A percentile compares a stretch with the other conserved stretches of the same genome.
These are phyloP conservation scores for Trichoderma citrinoviride DNA, from an alignment of 2,329 filamentous ascomycete genomes.

Conservation along the genomic window DNA sequence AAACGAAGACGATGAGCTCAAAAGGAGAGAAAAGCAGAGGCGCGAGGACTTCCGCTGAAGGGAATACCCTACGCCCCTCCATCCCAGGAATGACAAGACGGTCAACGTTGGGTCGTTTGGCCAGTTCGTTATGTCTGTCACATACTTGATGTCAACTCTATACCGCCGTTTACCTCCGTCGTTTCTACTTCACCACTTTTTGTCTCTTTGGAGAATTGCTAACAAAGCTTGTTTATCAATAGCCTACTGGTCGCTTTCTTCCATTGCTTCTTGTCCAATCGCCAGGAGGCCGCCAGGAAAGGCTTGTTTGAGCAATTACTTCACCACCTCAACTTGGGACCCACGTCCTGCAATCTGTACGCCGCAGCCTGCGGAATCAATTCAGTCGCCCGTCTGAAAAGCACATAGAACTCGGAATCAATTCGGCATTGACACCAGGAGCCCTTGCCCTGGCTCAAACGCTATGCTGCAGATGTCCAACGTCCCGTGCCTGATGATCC, in stretches of 20 bases:
- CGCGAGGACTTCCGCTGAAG: too few relatives aligned
- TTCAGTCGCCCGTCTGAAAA: neutral
- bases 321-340: too few relatives aligned
- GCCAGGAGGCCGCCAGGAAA: neutral
- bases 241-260: neutral
- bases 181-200: neutral
- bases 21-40: neutral
- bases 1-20: neutral
- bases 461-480: slow-evolving; percentile 5
- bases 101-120: neutral
- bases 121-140: neutral
- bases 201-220: neutral
- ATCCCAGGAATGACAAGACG: neutral
- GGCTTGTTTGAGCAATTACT: neutral
- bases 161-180: neutral
- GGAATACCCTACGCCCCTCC: neutral
- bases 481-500: slow-evolving; percentile 13
- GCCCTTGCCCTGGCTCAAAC: neutral
- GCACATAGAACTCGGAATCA: neutral
- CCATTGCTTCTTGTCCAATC: neutral
- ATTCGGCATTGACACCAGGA: neutral
- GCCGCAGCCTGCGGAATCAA: neutral
- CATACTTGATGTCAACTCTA: neutral
- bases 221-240: neutral
- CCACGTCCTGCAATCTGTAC: neutral